These are phyloP conservation scores for Angomonas ambiguus DNA, from an alignment of 208 protist species.

Conservation along the genomic window DNA sequence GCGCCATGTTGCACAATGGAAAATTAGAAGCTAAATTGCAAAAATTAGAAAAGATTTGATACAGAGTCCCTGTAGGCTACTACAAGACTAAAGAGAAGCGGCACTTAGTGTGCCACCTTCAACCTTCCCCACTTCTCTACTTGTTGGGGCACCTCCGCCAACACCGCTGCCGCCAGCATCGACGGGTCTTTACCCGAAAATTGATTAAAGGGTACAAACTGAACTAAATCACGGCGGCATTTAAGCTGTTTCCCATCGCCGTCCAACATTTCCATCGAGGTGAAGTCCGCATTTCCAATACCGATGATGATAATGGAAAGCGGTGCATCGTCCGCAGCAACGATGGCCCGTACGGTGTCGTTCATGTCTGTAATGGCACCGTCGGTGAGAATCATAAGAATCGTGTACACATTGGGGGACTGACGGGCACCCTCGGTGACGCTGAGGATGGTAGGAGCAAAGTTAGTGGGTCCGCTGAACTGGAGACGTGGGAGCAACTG, in stretches of 20 bases:
- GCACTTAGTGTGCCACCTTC: not conserved
- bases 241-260: conserved; percentile 56
- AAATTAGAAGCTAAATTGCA: too few species aligned
- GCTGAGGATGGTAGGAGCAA: conserved; percentile 31
- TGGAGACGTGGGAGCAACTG: conserved; percentile 23
- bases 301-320: conserved; percentile 92
- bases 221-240: conserved; percentile 49
- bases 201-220: conserved; percentile 70
- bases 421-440: conserved; percentile 25
- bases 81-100: too few species aligned
- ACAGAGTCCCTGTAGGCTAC: too few species aligned
- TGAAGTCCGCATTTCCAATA: conserved; percentile 85
- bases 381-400: conserved; percentile 90
- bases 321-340: conserved; percentile 62
- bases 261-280: conserved; percentile 85
- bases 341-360: conserved; percentile 66
- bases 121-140: conserved; percentile 29
- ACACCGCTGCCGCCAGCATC: conserved; percentile 41
- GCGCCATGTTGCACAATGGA: too few species aligned
- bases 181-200: conserved; percentile 25
- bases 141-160: conserved; percentile 46
- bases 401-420: conserved; percentile 54
- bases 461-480: conserved; percentile 67
- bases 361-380: conserved; percentile 83
- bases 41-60: too few species aligned